Percentiles rank a stretch among this genome's conserved stretches.
These are phyloP conservation scores for Picea abies DNA, from an alignment of 83 land plant species.

Conservation along the genomic window DNA sequence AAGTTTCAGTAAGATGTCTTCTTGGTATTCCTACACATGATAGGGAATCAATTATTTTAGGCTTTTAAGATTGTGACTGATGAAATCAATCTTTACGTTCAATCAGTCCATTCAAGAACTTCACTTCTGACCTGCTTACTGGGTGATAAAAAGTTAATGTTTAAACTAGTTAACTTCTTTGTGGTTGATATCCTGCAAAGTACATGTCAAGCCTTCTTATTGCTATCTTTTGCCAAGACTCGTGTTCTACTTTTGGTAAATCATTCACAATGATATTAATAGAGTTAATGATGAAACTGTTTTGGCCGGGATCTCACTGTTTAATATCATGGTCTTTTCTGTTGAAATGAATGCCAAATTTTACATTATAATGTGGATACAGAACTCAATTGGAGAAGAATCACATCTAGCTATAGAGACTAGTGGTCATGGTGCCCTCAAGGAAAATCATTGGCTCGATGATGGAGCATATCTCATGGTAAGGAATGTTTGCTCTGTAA, in stretches of 20 bases:
- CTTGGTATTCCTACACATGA: background rate
- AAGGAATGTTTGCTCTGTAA: constrained; percentile 7
- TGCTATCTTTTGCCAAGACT: background rate
- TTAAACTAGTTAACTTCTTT: background rate
- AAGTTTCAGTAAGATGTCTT: background rate
- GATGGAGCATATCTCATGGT: constrained; percentile 99
- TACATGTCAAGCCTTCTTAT: background rate
- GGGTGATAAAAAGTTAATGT: background rate
- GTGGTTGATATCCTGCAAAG: background rate
- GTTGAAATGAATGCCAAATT: constrained; percentile 7
- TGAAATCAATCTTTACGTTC: background rate
- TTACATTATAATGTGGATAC: constrained; percentile 16
- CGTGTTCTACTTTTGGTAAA: constrained; percentile 7
- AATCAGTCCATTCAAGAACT: no score
- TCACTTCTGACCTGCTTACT: background rate
- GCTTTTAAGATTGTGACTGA: background rate
- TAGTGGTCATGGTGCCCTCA: constrained; percentile 99
- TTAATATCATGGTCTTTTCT: background rate
- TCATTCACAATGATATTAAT: background rate
- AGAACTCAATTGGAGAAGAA: constrained; percentile 95
- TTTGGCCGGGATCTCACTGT: background rate
- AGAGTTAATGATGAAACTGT: background rate
- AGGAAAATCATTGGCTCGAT: constrained; percentile 99
- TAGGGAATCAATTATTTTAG: background rate
- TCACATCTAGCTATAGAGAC: constrained; percentile 98